Conservation (phyloP, 2,329 filamentous ascomycete genomes). For the Paecilomyces sp. region DNA sequence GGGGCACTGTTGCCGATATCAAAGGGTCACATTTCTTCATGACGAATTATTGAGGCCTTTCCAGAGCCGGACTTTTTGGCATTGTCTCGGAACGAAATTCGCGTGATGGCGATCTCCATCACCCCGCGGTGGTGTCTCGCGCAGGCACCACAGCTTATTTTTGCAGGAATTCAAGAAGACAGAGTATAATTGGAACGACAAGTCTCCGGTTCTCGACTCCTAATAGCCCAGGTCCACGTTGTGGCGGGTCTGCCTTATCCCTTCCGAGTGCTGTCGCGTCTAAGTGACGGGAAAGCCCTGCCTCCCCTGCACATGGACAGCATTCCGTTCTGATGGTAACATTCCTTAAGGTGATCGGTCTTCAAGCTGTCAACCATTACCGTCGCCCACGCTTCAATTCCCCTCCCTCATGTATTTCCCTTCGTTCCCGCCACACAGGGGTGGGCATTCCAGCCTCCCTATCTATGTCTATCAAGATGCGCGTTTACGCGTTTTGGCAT, state of each 20-base stretch:
- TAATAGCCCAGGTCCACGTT: neutral
- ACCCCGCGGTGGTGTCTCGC: neutral
- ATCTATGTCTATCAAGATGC: conserved; percentile 1
- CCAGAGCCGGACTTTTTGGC: neutral
- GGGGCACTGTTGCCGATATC: neutral
- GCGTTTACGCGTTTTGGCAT: conserved; percentile 7
- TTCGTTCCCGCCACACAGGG: conserved; percentile 23
- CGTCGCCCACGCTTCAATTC: neutral
- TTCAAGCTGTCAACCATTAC: neutral
- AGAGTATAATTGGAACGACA: neutral
- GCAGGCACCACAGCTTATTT: neutral
- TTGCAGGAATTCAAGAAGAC: neutral
- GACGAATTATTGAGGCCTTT: neutral
- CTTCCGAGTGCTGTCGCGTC: neutral
- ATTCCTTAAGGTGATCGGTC: neutral
- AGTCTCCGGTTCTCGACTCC: neutral
- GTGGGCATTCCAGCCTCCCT: conserved; percentile 11
- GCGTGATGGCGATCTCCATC: neutral
- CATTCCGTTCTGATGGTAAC: neutral
- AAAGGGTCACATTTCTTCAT: neutral
- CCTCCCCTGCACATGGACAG: neutral
- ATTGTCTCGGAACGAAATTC: neutral
- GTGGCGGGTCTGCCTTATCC: neutral
- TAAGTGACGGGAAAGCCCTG: neutral
- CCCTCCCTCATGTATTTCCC: conserved; percentile 38